Percentiles rank a stretch among this genome's conserved stretches.
phyloP scores from a whole-genome alignment of 225 moss, liverwort and hornwort species.

The Pseudoscleropodium purum region DNA sequence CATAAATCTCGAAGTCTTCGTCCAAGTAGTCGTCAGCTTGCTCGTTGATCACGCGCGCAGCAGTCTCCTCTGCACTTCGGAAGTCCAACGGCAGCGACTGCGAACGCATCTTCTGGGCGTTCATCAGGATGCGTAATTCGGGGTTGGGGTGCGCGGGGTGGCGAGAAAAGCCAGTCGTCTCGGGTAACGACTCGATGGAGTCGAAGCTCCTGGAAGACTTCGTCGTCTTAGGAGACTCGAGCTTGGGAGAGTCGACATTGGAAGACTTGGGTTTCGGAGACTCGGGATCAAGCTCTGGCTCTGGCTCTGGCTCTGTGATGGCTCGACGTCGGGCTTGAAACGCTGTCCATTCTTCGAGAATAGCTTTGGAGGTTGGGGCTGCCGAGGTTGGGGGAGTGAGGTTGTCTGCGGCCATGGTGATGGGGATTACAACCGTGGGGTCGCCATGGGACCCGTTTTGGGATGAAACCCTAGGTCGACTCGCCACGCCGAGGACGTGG shows the following conservation, averaged over 20 bases:
- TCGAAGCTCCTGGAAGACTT: constrained; percentile 8
- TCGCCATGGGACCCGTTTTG: neutral
- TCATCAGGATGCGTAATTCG: constrained; percentile 15
- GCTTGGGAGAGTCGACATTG: neutral
- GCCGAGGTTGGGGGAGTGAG: neutral
- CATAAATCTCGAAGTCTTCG: constrained; percentile 1
- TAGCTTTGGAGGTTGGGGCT: neutral
- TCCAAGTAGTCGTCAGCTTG: constrained; percentile 14
- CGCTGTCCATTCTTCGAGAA: constrained; percentile 34
- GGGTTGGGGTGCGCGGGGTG: neutral
- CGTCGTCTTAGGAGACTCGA: neutral
- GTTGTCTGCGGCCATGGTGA: neutral
- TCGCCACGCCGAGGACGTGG: constrained; percentile 18
- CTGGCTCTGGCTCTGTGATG: neutral
- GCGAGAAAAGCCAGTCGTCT: neutral
- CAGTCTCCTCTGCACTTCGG: constrained; percentile 34
- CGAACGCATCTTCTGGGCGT: constrained; percentile 35
- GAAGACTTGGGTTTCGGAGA: neutral
- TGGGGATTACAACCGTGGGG: neutral
- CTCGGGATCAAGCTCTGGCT: neutral
- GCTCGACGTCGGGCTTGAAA: constrained; percentile 25
- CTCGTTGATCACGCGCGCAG: constrained; percentile 35
- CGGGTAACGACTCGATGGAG: neutral
- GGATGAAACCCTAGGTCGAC: neutral
- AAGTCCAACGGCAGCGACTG: constrained; percentile 24